A percentile compares a stretch with the other conserved stretches of the same genome.
phyloP scores from a whole-genome alignment of 1,139 yeast genomes.

The Pichia sp. region DNA sequence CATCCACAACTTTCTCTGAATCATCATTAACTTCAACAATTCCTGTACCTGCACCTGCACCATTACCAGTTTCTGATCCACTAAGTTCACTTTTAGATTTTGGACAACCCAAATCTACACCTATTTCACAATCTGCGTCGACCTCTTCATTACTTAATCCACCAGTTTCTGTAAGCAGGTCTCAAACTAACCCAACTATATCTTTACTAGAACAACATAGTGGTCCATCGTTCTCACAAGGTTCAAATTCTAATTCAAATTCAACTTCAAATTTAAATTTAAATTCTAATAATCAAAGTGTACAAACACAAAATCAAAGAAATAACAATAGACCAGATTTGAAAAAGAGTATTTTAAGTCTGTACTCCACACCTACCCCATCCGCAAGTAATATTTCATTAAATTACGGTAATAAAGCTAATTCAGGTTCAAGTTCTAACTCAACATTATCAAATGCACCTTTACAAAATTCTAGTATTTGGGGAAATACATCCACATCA shows the following conservation, averaged over 20 bases:
- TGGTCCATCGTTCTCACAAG: slow-evolving; percentile 5
- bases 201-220: slow-evolving; percentile 15
- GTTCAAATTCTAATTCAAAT: not conserved
- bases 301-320: slow-evolving; percentile 14
- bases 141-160: slow-evolving; percentile 1
- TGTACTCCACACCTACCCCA: slow-evolving; percentile 64
- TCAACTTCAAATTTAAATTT: too few species aligned
- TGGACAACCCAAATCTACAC: slow-evolving; percentile 1
- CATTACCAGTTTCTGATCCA: slow-evolving; percentile 6
- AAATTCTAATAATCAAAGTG: too few species aligned
- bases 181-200: slow-evolving; percentile 9
- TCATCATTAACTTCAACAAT: slow-evolving; percentile 5
- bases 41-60: slow-evolving; percentile 6
- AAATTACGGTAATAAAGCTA: slow-evolving; percentile 7
- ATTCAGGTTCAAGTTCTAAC: slow-evolving; percentile 10
- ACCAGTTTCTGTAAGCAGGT: slow-evolving; percentile 1
- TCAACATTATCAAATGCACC: slow-evolving; percentile 3
- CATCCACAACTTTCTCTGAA: too few species aligned
- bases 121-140: slow-evolving; percentile 2
- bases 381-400: slow-evolving; percentile 14
- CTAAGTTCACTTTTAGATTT: slow-evolving; percentile 6
- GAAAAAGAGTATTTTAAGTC: slow-evolving; percentile 82
- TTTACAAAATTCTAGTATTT: slow-evolving; percentile 1
- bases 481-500: slow-evolving; percentile 2
- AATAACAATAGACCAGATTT: slow-evolving; percentile 58